Base-by-base conservation (phyloP, 768 basidiomycete species). In the Russula emetica region DNA sequence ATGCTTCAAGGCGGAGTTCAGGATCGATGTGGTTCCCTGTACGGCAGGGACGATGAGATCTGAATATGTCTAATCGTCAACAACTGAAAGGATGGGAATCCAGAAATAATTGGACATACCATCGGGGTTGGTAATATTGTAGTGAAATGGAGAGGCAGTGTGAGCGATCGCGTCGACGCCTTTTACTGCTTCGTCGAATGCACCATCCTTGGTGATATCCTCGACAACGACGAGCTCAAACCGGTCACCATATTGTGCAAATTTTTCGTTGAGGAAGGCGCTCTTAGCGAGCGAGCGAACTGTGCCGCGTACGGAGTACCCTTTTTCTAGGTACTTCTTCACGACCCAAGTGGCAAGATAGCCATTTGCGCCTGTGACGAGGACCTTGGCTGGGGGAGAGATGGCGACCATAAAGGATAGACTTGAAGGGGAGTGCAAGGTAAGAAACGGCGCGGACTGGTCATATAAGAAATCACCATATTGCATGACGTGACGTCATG, bases 101-200 rank as follows among this genome's bases (percentile, higher is more conserved):
- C 6, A 28, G 24, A 7, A 14, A 40, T 0, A 38, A 18, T 54
- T 5, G 7, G 22, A 60, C 68, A 30, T 53, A 74, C 74, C 71
- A 16, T 74, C 66, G 4, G 77, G 75, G 44, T 84, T 78, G n/a
- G 77, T 74, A 1, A 76, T 78, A 1, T 79, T 74, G 28, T 76
- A 64, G 59, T 80, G 75, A 69, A 85, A 79, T 1, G 88, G 88
- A 1, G 87, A 88, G 0, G 87, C 87, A 4, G 79, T 83, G 69
- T 90, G 90, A 42, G 77, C 79, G 56, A 94, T 82, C 0, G 81
- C 91, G 63, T 90, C 85, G 9, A 92, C 84, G 1, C 81, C 89
- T 71, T 85, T 82, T 63, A 92, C 87, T 0, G 85, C 90, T 56
- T 90, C 84, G 71, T 93, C 89, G 66, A 92, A 94, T 1, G 86